Conservation (phyloP, 495 filamentous ascomycete genomes). For the Penicillium canariense region DNA sequence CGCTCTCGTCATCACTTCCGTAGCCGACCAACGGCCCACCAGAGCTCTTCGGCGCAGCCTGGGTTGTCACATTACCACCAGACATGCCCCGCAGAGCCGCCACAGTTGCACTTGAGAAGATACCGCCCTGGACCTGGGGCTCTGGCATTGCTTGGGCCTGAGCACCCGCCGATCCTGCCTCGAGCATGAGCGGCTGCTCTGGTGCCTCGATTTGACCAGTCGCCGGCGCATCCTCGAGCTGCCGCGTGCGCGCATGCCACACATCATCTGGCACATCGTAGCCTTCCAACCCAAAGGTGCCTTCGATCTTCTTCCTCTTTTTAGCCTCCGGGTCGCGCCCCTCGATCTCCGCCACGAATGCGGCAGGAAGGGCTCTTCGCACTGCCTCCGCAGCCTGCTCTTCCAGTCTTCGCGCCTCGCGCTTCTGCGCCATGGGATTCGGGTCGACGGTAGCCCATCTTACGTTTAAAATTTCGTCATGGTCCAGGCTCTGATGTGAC, state of each 20-base stretch:
- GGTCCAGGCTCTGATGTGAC: conserved; percentile 82
- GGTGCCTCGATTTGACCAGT: conserved; percentile 43
- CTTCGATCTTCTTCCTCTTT: conserved; percentile 87
- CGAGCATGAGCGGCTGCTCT: conserved; percentile 44
- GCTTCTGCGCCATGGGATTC: conserved; percentile 90
- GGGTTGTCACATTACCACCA: conserved; percentile 38
- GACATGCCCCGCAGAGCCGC: conserved; percentile 61
- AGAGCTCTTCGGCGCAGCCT: conserved; percentile 30
- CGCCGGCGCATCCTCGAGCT: conserved; percentile 43
- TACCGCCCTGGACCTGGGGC: conserved; percentile 49
- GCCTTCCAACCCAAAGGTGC: conserved; percentile 81
- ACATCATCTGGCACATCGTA: conserved; percentile 96
- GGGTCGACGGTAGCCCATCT: conserved; percentile 96
- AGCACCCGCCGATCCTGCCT: conserved; percentile 23
- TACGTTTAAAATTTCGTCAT: conserved; percentile 89
- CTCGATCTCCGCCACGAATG: conserved; percentile 91
- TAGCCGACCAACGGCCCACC: conserved; percentile 80
- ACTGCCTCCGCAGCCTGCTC: conserved; percentile 99
- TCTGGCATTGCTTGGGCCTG: conserved; percentile 15
- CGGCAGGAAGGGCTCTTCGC: conserved; percentile 81
- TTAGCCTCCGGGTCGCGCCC: conserved; percentile 81
- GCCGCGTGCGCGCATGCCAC: conserved; percentile 70
- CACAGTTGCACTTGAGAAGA: conserved; percentile 78
- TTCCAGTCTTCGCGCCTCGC: conserved; percentile 85
- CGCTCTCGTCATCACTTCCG: conserved; percentile 84